Conservation (phyloP, 805 yeast genomes). For the Ogataea paraovalis region DNA sequence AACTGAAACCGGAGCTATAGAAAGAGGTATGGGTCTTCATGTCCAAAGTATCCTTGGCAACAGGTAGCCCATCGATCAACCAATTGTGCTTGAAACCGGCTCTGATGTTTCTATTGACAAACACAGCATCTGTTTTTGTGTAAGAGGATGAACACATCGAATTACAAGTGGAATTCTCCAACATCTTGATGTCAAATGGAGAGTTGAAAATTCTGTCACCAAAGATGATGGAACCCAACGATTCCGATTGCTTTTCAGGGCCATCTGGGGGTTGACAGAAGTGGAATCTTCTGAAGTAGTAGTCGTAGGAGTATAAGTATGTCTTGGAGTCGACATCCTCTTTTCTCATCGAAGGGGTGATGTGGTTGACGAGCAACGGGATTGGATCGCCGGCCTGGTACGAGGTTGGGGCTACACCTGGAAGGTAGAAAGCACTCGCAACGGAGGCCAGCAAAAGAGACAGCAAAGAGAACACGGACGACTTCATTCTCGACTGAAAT, state of each 20-base stretch:
- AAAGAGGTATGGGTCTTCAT: slow-evolving; percentile 54
- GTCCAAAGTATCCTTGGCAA: slow-evolving; percentile 62
- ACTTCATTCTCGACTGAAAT: background rate
- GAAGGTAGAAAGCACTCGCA: slow-evolving; percentile 71
- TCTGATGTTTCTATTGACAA: slow-evolving; percentile 72
- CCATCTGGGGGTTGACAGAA: slow-evolving; percentile 77
- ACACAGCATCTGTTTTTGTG: slow-evolving; percentile 62
- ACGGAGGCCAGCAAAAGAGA: slow-evolving; percentile 9
- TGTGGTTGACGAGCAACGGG: slow-evolving; percentile 81
- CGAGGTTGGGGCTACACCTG: slow-evolving; percentile 94
- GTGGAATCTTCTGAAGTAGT: slow-evolving; percentile 78
- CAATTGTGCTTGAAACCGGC: slow-evolving; percentile 88
- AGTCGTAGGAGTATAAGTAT: slow-evolving; percentile 70
- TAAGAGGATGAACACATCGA: slow-evolving; percentile 61
- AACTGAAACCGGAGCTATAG: slow-evolving; percentile 76
- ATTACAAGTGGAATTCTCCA: slow-evolving; percentile 64
- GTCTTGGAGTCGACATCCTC: slow-evolving; percentile 43
- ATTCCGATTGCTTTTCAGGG: slow-evolving; percentile 71
- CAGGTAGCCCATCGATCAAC: slow-evolving; percentile 94
- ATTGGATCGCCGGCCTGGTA: slow-evolving; percentile 69
- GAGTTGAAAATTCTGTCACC: slow-evolving; percentile 96
- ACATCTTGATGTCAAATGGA: slow-evolving; percentile 79
- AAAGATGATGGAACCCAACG: slow-evolving; percentile 87
- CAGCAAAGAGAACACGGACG: background rate
- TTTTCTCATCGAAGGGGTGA: slow-evolving; percentile 67